Conservation (phyloP, 148 eudicot genomes). For the Agrostemma githago region DNA sequence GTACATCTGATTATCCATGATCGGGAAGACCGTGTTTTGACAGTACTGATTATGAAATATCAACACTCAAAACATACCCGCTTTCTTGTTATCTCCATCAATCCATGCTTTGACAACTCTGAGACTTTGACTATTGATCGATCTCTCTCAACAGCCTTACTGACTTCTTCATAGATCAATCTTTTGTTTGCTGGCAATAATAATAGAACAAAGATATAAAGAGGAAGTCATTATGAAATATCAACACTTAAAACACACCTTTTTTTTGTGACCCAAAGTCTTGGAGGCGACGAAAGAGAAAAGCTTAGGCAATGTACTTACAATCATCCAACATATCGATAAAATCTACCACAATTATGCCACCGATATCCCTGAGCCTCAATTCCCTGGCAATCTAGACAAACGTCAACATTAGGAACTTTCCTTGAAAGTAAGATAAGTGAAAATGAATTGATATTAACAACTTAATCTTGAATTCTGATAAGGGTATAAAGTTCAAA, state of each 20-base stretch:
- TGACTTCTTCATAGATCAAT: conserved; percentile 85
- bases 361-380: conserved; percentile 95
- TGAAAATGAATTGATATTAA: background rate
- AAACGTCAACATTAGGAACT: conserved; percentile 13
- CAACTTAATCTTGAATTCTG: background rate
- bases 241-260: background rate
- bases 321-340: conserved; percentile 89
- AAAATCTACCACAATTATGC: conserved; percentile 92
- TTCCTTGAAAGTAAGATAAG: conserved; percentile 1
- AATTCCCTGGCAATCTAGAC: conserved; percentile 92
- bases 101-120: conserved; percentile 81
- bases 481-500: background rate
- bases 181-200: conserved; percentile 68
- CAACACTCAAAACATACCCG: conserved; percentile 47
- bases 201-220: conserved; percentile 5
- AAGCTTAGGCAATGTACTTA: conserved; percentile 32
- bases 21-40: background rate
- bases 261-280: background rate
- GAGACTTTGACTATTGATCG: conserved; percentile 77
- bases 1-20: conserved; percentile 2
- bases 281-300: conserved; percentile 5
- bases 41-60: background rate
- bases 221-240: conserved; percentile 9
- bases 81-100: conserved; percentile 93
- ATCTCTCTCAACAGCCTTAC: conserved; percentile 84